Conservation (phyloP, 768 basidiomycete genomes). For the Tulasnella sp. region DNA sequence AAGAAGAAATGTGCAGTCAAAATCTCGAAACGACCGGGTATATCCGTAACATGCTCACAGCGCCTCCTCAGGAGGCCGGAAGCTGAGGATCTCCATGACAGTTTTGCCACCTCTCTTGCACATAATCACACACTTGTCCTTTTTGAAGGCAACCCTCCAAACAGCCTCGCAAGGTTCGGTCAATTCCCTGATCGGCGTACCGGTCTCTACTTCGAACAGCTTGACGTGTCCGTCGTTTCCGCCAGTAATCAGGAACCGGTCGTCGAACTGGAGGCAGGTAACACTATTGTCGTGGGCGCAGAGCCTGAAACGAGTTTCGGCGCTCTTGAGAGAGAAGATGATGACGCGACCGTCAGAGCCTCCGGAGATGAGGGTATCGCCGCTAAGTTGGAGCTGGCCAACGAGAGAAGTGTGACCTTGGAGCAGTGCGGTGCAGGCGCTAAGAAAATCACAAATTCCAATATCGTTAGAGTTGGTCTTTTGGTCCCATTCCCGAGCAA, state of each 20-base stretch:
- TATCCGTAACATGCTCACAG: conserved; percentile 4
- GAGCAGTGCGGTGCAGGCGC: conserved; percentile 75
- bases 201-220: conserved; percentile 64
- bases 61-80: conserved; percentile 34
- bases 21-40: not conserved
- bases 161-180: conserved; percentile 73
- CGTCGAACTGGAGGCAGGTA: conserved; percentile 83
- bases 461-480: not conserved
- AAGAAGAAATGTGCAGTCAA: conserved; percentile 4
- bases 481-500: not conserved
- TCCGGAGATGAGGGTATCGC: conserved; percentile 68
- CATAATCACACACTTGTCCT: conserved; percentile 72
- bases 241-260: conserved; percentile 72
- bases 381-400: conserved; percentile 79
- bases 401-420: conserved; percentile 92
- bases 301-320: conserved; percentile 48
- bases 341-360: conserved; percentile 86
- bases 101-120: conserved; percentile 77
- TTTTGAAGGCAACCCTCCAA: conserved; percentile 78
- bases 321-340: conserved; percentile 52
- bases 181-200: conserved; percentile 69
- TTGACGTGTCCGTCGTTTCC: conserved; percentile 83
- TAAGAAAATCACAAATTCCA: conserved; percentile 36
- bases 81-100: conserved; percentile 82
- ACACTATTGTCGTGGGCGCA: conserved; percentile 85